phyloP scores from a whole-genome alignment of 495 filamentous ascomycete species.

The Penicillium samsonianum region DNA sequence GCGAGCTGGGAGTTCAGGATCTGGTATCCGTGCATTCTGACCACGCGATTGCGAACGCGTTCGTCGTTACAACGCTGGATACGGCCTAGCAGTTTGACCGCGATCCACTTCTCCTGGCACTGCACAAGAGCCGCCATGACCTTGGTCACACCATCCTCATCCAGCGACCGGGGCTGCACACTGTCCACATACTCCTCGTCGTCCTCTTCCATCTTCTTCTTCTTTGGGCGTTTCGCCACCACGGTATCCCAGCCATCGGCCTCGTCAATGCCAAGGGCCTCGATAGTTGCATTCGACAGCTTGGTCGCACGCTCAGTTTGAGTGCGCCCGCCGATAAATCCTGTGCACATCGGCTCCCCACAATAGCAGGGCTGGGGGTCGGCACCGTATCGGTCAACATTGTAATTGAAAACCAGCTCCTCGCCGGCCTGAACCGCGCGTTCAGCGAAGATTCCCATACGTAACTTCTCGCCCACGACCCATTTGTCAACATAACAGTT shows the following conservation, averaged over 20 bases:
- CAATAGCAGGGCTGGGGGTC: conserved; percentile 97
- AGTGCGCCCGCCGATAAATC: conserved; percentile 95
- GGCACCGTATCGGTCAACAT: conserved; percentile 96
- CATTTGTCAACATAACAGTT: conserved; percentile 99
- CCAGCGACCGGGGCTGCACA: conserved; percentile 77
- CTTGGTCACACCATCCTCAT: conserved; percentile 88
- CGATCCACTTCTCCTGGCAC: conserved; percentile 99
- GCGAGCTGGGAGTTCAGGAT: conserved; percentile 84
- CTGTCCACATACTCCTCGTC: conserved; percentile 97
- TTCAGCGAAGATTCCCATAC: conserved; percentile 98
- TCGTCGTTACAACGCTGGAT: conserved; percentile 91
- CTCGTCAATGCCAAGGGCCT: conserved; percentile 95
- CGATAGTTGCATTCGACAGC: conserved; percentile 83
- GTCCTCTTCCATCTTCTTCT: conserved; percentile 91
- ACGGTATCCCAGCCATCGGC: conserved; percentile 88
- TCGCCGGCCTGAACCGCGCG: conserved; percentile 85
- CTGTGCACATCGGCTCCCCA: conserved; percentile 90
- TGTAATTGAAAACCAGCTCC: conserved; percentile 99
- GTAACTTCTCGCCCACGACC: conserved; percentile 97
- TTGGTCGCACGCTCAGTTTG: conserved; percentile 96
- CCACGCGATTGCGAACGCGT: conserved; percentile 80
- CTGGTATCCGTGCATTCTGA: conserved; percentile 96
- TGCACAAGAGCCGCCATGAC: conserved; percentile 99
- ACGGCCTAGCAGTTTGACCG: conserved; percentile 87
- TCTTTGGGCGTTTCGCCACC: conserved; percentile 82